Evolutionary conservation across 257 asterid genomes (phyloP), one percentile per base, ranked within the genome.

Genomic region (Lantana camara): DNA sequence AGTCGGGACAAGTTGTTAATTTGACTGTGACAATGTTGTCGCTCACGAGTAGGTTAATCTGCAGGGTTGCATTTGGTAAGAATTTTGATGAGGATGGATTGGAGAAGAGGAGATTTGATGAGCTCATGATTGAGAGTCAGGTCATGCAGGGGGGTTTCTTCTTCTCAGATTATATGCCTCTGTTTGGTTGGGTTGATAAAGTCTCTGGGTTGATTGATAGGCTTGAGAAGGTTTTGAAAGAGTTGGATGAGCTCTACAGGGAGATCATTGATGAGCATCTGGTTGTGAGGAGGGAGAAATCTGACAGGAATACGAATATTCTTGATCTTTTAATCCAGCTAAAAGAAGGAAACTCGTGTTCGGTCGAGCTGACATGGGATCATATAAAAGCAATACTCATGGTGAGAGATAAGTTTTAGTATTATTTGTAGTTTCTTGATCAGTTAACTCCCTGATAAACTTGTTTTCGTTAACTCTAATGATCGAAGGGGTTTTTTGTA

Each of bases 221-320:
- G 4, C 82, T 81, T 1, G 82, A 78, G 0, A 63, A 54, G 76
- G 20, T 51, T 21, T 78, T 0, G n/a, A 49, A 45, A 32, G 40
- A 69, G 0, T 20, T 75, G 59, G 82, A 81, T 73, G 65, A 57
- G 3, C 75, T 78, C 64, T 72, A 57, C 12, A 12, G 52, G 30
- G 73, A 75, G 45, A 15, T 78, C n/a, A 81, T 81, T 13, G 66
- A 75, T 30, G 82, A 75, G 19, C 82, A 78, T 32, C 22, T 69
- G 38, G 35, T 57, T 49, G 56, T 51, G 3, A 48, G 11, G 4
- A 8, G 72, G 66, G 20, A 57, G 6, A 61, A 8, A 5, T 4
- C 74, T 0, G 42, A 0, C n/a, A n/a, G n/a, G 35, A 53, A 75
- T 38, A 57, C 70, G 0, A 73, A 78, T 37, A 48, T 81, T 1